phyloP scores from a whole-genome alignment of 2,329 filamentous ascomycete genomes.

The Chaetomium strumarium region DNA sequence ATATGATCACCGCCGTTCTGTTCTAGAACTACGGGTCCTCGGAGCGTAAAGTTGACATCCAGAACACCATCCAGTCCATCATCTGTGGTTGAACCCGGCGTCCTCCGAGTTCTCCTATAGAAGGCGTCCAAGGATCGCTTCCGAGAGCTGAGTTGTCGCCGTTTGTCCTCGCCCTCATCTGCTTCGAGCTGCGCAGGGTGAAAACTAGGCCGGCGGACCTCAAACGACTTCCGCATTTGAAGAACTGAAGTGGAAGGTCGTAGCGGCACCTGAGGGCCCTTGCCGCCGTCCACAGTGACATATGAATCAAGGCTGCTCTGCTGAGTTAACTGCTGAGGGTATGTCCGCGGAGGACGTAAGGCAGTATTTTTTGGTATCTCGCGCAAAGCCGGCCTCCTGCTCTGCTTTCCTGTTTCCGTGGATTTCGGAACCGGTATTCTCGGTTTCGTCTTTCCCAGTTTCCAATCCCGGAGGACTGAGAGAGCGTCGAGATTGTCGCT shows the following conservation, averaged over 20 bases:
- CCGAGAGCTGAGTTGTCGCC: constrained; percentile 41
- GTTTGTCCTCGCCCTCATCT: constrained; percentile 32
- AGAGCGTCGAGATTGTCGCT: constrained; percentile 54
- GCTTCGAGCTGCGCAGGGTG: constrained; percentile 54
- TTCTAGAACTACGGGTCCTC: neutral
- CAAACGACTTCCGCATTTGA: constrained; percentile 10
- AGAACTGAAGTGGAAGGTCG: constrained; percentile 6
- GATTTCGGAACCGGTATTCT: constrained; percentile 10
- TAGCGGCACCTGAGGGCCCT: neutral
- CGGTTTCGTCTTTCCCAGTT: constrained; percentile 44
- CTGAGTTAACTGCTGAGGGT: constrained; percentile 13
- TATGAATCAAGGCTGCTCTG: constrained; percentile 17
- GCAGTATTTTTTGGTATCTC: constrained; percentile 21
- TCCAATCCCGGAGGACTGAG: constrained; percentile 51
- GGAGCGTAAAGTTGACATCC: constrained; percentile 9
- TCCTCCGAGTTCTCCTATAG: constrained; percentile 39
- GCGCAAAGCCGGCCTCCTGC: constrained; percentile 23
- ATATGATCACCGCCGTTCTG: neutral
- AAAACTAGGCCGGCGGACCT: constrained; percentile 15
- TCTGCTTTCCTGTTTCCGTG: constrained; percentile 7
- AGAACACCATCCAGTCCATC: neutral
- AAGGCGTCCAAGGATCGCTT: constrained; percentile 52
- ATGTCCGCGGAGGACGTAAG: neutral
- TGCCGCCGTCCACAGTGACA: constrained; percentile 2
- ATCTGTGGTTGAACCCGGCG: constrained; percentile 3